Evolutionary conservation across 352 stramenopile species (phyloP).

Genomic region (Pythium biforme): DNA sequence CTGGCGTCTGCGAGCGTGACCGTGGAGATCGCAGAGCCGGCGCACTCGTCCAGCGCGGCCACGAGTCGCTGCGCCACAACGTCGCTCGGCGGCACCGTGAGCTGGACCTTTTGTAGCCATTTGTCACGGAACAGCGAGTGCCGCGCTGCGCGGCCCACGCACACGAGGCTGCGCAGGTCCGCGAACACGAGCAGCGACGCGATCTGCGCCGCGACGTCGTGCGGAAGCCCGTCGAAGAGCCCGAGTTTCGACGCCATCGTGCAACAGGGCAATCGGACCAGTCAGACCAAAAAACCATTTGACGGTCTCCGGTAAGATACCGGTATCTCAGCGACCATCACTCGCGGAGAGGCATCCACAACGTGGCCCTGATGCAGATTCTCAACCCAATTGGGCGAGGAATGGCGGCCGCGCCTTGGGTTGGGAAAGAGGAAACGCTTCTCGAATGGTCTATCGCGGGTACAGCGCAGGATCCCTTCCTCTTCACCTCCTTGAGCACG

Average conservation of each 20-base stretch:
- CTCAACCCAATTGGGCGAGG: too few relatives aligned
- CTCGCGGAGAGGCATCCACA: not conserved
- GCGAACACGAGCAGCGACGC: not conserved
- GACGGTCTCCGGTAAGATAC: conserved; percentile 3
- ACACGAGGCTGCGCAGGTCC: conserved; percentile 11
- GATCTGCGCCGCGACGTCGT: conserved; percentile 16
- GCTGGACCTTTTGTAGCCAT: conserved; percentile 8
- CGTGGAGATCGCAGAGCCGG: not conserved
- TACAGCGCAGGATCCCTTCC: too few relatives aligned
- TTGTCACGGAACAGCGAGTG: conserved; percentile 14
- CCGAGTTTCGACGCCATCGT: not conserved
- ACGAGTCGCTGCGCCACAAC: not conserved
- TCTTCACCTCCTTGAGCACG: too few relatives aligned
- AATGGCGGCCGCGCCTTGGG: too few relatives aligned
- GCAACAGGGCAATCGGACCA: too few relatives aligned
- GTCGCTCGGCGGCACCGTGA: conserved; percentile 16
- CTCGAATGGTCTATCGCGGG: not conserved
- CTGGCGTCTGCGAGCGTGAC: not conserved
- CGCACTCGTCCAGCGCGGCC: not conserved
- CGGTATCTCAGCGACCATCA: conserved; percentile 16
- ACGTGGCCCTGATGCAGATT: too few relatives aligned
- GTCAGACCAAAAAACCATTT: not conserved
- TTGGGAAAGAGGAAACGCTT: not conserved
- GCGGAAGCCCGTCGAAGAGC: conserved; percentile 19
- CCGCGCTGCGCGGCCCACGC: conserved; percentile 2